A percentile compares a stretch with the other conserved stretches of the same genome.
Conservation (phyloP, 371 early-diverging fungal genomes). For the Antonospora locustae region DNA sequence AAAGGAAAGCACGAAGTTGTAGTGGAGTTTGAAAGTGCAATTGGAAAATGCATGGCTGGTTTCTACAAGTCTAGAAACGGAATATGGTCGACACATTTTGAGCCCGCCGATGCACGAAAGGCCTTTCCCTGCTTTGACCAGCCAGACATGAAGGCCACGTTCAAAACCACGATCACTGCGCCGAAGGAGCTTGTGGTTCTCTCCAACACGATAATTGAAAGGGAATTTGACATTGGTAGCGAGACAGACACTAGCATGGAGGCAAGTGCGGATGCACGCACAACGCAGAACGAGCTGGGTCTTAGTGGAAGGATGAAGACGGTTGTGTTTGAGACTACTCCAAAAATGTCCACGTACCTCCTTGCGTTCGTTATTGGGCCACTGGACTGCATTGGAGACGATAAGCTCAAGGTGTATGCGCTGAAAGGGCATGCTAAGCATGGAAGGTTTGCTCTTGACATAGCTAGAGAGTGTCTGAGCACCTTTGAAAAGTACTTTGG, state of each 20-base stretch:
- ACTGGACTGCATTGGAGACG: conserved; percentile 63
- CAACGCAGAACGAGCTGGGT: conserved; percentile 8
- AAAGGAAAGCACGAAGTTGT: not conserved
- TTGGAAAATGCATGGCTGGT: conserved; percentile 34
- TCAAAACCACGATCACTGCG: conserved; percentile 63
- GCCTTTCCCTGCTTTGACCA: conserved; percentile 81
- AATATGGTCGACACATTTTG: conserved; percentile 64
- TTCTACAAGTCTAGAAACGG: conserved; percentile 39
- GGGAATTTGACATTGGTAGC: conserved; percentile 16
- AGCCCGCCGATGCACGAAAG: conserved; percentile 70
- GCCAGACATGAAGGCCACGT: conserved; percentile 73
- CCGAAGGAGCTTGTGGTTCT: conserved; percentile 61
- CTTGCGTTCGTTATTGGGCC: conserved; percentile 74
- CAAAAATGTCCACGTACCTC: conserved; percentile 75
- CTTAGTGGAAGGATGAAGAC: conserved; percentile 18
- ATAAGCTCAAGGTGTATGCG: conserved; percentile 63
- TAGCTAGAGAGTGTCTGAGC: conserved; percentile 61
- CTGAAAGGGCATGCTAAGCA: conserved; percentile 59
- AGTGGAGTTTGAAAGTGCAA: conserved; percentile 22
- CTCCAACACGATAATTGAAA: conserved; percentile 66
- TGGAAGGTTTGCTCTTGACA: conserved; percentile 65
- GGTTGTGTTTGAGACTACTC: conserved; percentile 61
- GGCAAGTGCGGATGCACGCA: not conserved
- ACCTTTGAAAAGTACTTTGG: conserved; percentile 68
- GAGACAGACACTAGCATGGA: conserved; percentile 9